phyloP scores from a whole-genome alignment of 768 basidiomycete genomes.

The Postia placenta region DNA sequence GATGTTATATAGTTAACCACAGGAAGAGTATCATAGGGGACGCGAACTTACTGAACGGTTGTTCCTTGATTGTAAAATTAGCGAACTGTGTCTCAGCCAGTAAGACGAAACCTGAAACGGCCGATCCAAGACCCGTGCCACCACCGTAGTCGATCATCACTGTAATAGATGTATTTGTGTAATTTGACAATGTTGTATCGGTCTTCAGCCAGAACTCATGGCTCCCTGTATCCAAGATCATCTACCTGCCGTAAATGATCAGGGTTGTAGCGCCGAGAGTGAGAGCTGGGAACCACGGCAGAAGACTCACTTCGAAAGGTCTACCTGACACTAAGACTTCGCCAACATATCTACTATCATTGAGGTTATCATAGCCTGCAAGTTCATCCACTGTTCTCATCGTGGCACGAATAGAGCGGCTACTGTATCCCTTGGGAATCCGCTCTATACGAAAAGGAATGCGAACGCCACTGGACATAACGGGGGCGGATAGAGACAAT shows the following conservation, averaged over 20 bases:
- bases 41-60: constrained; percentile 2
- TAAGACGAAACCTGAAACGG: neutral
- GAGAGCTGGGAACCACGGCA: neutral
- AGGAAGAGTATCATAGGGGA: no score
- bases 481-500: no score
- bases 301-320: neutral
- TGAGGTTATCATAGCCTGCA: neutral
- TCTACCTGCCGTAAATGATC: neutral
- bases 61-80: neutral
- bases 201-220: constrained; percentile 1
- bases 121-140: neutral
- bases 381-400: neutral
- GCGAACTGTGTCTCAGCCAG: neutral
- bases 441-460: no score
- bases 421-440: no score
- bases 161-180: neutral
- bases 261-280: no score
- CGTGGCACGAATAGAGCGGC: no score
- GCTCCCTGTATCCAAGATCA: constrained; percentile 5
- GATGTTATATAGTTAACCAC: no score
- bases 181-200: neutral
- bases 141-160: neutral
- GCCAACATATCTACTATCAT: constrained; percentile 1
- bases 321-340: neutral
- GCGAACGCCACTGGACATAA: no score